Base-by-base conservation (phyloP, 352 stramenopile genomes). In the Plasmopara muralis region DNA sequence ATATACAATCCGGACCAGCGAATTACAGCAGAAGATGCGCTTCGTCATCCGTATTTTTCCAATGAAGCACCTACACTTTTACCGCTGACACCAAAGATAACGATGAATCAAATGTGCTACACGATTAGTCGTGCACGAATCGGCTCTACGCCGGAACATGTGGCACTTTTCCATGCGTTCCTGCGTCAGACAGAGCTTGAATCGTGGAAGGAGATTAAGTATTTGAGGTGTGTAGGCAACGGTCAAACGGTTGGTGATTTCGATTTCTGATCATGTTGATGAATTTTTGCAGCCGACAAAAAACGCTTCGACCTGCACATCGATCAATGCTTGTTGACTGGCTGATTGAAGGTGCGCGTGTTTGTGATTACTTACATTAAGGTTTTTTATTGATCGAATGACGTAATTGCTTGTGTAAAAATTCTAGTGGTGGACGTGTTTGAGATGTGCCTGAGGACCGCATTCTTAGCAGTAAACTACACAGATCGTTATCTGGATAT, bases 281-380 rank as follows among this genome's bases (percentile, higher is more conserved):
- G 15, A 30, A 38, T 15, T 31, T n/a, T 44, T 54, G 18, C 46
- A 90, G 81, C 53, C 77, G 78, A 1, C 80, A 92, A 55, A 90
- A 89, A 43, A 89, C 78, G 3, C 58, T 96, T 14, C 72, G 83
- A 53, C 84, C 86, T 6, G 72, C 84, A 1, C 84, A 96, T 42
- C 81, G 87, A 18, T 92, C 82, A 12, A 96, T 96, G 87, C 80
- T 96, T 31, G 87, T 96, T 4, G 87, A 96, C 61, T 96, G 87
- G 87, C 67, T 96, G 12, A 91, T 96, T 52, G 87, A 96, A 87
- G 81, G 81, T 91, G 60, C 38, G 40, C n/a, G 55, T 7, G 9
- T 2, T 14, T 28, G 20, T 56, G 14, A 3, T 9, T 50, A 35
- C 15, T 8, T 37, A 15, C 41, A 30, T 44, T 13, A 4, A 30